Conservation (phyloP, 2,329 filamentous ascomycete genomes). For the Herpomyces periplanetae region DNA sequence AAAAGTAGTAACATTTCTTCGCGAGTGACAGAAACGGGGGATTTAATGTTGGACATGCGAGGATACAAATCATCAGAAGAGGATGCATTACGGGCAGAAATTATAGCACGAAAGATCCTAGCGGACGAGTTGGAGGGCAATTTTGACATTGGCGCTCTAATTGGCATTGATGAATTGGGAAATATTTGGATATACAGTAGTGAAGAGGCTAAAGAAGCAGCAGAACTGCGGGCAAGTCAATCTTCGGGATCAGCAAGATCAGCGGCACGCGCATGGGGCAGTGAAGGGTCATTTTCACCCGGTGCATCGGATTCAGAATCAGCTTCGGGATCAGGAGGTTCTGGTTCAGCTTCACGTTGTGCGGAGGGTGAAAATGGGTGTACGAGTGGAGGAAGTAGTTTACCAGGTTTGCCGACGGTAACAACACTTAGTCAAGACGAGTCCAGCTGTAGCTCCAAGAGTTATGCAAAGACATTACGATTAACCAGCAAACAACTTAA, state of each 20-base stretch:
- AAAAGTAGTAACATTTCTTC: slow-evolving; percentile 68
- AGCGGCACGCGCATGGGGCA: too few species aligned
- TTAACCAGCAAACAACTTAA: slow-evolving; percentile 85
- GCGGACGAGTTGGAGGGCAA: slow-evolving; percentile 72
- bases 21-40: slow-evolving; percentile 59
- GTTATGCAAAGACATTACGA: slow-evolving; percentile 82
- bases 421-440: too few species aligned
- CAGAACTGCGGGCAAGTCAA: slow-evolving; percentile 24
- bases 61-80: slow-evolving; percentile 82
- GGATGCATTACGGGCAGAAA: slow-evolving; percentile 57
- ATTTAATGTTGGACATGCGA: slow-evolving; percentile 92
- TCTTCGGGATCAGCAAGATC: too few species aligned
- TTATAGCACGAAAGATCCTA: slow-evolving; percentile 66
- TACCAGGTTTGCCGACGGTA: too few species aligned
- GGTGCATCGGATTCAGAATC: too few species aligned
- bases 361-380: too few species aligned
- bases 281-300: too few species aligned
- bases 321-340: too few species aligned
- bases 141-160: slow-evolving; percentile 78
- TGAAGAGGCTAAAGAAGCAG: slow-evolving; percentile 69
- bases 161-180: slow-evolving; percentile 72
- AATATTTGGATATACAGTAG: slow-evolving; percentile 99
- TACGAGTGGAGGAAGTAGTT: too few species aligned
- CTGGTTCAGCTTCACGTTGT: too few species aligned
- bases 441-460: slow-evolving; percentile 36